These are phyloP conservation scores for Apiospora marii DNA, from an alignment of 2,329 filamentous ascomycete species.

Conservation along the genomic window DNA sequence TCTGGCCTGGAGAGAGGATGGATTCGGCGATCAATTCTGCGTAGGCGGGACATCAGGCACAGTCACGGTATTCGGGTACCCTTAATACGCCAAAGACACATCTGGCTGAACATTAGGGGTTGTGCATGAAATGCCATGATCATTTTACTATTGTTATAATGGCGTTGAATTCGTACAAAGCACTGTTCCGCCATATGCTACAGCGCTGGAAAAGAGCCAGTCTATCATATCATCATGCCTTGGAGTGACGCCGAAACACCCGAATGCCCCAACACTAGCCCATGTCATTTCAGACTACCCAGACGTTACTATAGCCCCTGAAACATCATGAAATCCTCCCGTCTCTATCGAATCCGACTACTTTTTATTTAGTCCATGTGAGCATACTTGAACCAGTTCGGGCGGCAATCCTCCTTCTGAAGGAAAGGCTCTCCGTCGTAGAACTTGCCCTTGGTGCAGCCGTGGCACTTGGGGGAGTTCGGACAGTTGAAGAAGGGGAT, in stretches of 20 bases:
- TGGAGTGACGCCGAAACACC: slow-evolving; percentile 28
- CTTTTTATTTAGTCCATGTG: slow-evolving; percentile 62
- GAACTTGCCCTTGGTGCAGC: slow-evolving; percentile 85
- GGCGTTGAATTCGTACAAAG: slow-evolving; percentile 23
- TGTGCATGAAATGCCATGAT: not conserved
- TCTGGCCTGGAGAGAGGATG: slow-evolving; percentile 68
- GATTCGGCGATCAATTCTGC: slow-evolving; percentile 71
- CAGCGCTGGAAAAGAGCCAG: slow-evolving; percentile 23
- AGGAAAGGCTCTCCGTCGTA: slow-evolving; percentile 89
- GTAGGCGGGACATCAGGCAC: slow-evolving; percentile 70
- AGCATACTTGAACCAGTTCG: slow-evolving; percentile 96
- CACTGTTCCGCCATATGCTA: slow-evolving; percentile 23
- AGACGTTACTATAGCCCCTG: slow-evolving; percentile 37
- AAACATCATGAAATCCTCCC: slow-evolving; percentile 31
- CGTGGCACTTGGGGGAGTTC: slow-evolving; percentile 91
- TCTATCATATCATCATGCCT: slow-evolving; percentile 27
- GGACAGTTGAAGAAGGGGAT: slow-evolving; percentile 99
- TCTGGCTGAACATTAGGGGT: not conserved
- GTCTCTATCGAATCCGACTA: slow-evolving; percentile 25
- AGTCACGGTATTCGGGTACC: slow-evolving; percentile 67
- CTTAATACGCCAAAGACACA: slow-evolving; percentile 30
- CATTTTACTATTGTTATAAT: not conserved
- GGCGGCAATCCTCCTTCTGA: slow-evolving; percentile 89
- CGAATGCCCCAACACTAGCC: slow-evolving; percentile 27
- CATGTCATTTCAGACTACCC: slow-evolving; percentile 31